phyloP scores from a whole-genome alignment of 768 basidiomycete genomes.

The Trametes cinnabarina region DNA sequence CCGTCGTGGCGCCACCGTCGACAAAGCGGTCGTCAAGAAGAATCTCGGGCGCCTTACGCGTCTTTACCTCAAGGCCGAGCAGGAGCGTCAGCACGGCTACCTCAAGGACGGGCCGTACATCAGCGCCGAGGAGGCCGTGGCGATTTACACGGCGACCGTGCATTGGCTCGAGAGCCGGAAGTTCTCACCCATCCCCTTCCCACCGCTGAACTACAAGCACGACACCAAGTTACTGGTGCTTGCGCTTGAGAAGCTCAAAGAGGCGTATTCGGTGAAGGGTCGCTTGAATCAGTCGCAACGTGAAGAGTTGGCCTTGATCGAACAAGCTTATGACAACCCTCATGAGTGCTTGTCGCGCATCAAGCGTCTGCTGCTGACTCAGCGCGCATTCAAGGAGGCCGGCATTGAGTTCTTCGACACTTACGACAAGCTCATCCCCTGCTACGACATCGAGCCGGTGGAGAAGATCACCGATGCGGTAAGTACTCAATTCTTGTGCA shows the following conservation, averaged over 20 bases:
- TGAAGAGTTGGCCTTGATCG: conserved; percentile 95
- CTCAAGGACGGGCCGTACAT: conserved; percentile 99
- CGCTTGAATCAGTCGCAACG: conserved; percentile 97
- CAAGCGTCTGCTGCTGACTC: conserved; percentile 93
- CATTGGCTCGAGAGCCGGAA: conserved; percentile 99
- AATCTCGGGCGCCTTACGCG: conserved; percentile 97
- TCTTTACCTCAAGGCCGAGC: conserved; percentile 97
- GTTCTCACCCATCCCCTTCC: conserved; percentile 99
- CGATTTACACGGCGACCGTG: conserved; percentile 97
- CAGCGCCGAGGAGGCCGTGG: conserved; percentile 97
- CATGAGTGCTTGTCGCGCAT: conserved; percentile 99
- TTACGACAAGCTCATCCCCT: conserved; percentile 97
- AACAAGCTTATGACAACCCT: conserved; percentile 99
- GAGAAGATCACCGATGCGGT: conserved; percentile 99
- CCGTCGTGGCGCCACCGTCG: conserved; percentile 92
- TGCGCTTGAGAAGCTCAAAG: conserved; percentile 96
- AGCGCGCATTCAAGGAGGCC: conserved; percentile 97
- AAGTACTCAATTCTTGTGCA: conserved; percentile 29
- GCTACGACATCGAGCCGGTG: conserved; percentile 98
- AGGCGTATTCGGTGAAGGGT: conserved; percentile 97
- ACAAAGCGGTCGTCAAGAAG: conserved; percentile 99
- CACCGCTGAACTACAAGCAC: conserved; percentile 98
- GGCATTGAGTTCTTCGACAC: conserved; percentile 98
- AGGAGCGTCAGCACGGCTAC: conserved; percentile 97
- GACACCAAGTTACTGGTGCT: conserved; percentile 97